Evolutionary conservation across 2,329 filamentous ascomycete genomes (phyloP), one percentile per base, ranked within the genome.

Genomic region (Trichoderma sp.): DNA sequence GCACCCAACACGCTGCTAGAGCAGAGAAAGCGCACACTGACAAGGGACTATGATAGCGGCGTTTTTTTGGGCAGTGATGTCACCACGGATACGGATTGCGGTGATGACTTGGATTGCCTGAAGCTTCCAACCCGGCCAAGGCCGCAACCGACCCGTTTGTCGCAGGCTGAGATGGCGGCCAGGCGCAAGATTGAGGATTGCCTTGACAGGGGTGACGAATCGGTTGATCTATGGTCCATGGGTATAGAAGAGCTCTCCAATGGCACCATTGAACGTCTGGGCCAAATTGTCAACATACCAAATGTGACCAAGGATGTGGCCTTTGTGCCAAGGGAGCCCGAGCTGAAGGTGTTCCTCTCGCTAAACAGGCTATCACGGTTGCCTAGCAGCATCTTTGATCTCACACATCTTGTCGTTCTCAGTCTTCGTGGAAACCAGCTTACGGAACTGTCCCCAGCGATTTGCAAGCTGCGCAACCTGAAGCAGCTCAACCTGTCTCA

Each of bases 31-130:
- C 83, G 88, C 49, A 82, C 82, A 16, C 81, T 91, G 65, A 81
- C 83, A 73, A 83, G 88, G 63, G 87, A 90, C 72, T 80, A 86
- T 69, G 91, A 93, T 78, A 92, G 90, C 77, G 89, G 89, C 62
- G 86, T 93, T 3, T 93, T 86, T 79, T 84, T 93, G 81, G 88
- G 85, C 4, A 90, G 88, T 71, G 90, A 91, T 69, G 79, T 76
- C 37, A 79, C 76, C 37, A 79, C 82, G 13, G 85, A 87, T 63
- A 79, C 82, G 13, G 85, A 87, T 63, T 79, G 80, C 19, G 82
- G 83, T 29, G 81, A 83, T 33, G 66, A 76, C 29, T 68, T 78
- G 60, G 80, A 81, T 4, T 72, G 72, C 3, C 71, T 81, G 11
- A 76, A 78, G 31, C 63, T 74, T n/a, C 73, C 78, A 29, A 70